Base-by-base conservation (phyloP, 2,329 filamentous ascomycete species). In the Leptosphaerulina australis region DNA sequence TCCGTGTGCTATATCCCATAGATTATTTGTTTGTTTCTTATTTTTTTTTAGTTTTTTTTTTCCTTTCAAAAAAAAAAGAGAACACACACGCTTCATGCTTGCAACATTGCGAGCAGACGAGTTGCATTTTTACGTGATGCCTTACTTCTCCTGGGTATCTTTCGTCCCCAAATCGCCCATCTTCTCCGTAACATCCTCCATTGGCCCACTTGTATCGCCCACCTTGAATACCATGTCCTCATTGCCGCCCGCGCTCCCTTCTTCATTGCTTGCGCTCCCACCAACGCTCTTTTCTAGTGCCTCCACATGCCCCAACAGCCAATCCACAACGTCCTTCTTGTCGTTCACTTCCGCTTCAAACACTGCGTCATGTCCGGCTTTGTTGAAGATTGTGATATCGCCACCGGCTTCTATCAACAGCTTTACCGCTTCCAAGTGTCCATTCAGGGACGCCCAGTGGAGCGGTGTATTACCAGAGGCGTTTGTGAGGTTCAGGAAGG, bases 401-500 rank as follows among this genome's bases (percentile, higher is more conserved):
- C 91, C 91, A 2, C 91, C 91, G 2, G 84, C 79, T 34, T 86
- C 84, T 2, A 96, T 79, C 10, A 99, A 81, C 0, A 85, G 75
- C 76, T 92, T 89, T 5, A 96, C 90, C 3, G 86, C 83, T 5
- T 87, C 83, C 3, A 97, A 77, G 66, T 97, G 92, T 1, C 92
- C 92, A 45, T 95, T 94, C 46, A 97, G 77, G 0, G 91, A 89
- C 0, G 93, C 93, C 92, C 92, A 97, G 76, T 99, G 94, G 50
- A 99, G 79, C 0, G 91, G 84, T 0, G 93, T 97, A 76, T 97
- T 97, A 34, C 91, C 92, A 35, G 88, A 87, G 55, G 85, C 79
- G 67, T 99, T 99, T 54, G 83, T 79, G 2, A 81, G 77, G 62
- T 91, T 88, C 18, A 91, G 72, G 59, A 87, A 84, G 50, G 63